Base-by-base conservation (phyloP, 495 filamentous ascomycete species). In the Lasiosphaeriaceae sp. region DNA sequence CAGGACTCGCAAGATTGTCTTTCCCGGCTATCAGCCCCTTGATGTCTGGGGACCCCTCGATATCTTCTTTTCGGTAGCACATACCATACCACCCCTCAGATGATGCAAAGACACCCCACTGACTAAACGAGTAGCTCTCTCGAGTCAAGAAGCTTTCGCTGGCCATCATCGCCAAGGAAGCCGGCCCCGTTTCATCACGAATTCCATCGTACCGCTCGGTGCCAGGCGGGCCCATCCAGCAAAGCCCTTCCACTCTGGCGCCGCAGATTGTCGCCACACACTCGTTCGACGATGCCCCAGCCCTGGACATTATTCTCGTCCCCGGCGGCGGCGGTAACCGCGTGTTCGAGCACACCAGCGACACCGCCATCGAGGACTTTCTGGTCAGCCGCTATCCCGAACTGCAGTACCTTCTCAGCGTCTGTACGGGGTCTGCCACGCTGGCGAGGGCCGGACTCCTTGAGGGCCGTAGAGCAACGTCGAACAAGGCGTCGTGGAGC, bases 231-330 rank as follows among this genome's bases (percentile, higher is more conserved):
- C 26, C 52, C 4, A 19, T 20, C 8, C 50, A 53, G 48, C 61
- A 63, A 48, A n/a, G 55, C 26, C 69, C 64, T 12, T 66, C 65
- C 37, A 65, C 70, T 26, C 72, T 80, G 43, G 54, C 66, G 14
- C 71, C 84, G 56, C 53, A 54, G 49, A 63, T 88, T 26, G 57
- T 84, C 6, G 85, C 86, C 19, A 89, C 86, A 3, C 85, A 85
- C 68, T 86, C 84, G 1, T 86, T 83, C 61, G 59, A 55, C 12
- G 68, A 62, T 16, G 68, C 71, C 2, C 76, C 75, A 0, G 61
- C 70, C 23, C 64, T 89, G 5, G 86, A 91, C 45, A 79, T 88
- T 11, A 75, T 90, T 3, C 65, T 90, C 46, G 71, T 91, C 2
- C 87, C 86, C 0, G 88, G 88, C 4, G 88, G 88, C 0, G 11